These are phyloP conservation scores for Psilocybe sp. DNA, from an alignment of 768 basidiomycete species.

Conservation along the genomic window DNA sequence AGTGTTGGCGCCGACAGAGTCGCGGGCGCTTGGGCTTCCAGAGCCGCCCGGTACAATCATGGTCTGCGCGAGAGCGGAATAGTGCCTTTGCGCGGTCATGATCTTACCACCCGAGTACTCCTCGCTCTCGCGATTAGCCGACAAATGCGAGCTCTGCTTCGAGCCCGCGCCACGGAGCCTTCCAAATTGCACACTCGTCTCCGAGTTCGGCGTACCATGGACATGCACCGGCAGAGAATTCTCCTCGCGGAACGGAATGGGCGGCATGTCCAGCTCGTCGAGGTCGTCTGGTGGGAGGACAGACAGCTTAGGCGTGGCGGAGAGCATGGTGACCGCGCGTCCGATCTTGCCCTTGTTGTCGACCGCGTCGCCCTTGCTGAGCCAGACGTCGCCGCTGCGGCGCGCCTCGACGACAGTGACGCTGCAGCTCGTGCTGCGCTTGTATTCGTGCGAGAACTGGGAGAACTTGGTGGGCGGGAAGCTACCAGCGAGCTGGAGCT, in stretches of 20 bases:
- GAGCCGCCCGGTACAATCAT: constrained; percentile 49
- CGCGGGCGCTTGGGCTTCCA: constrained; percentile 27
- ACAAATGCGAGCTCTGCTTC: constrained; percentile 52
- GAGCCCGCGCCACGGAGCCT: constrained; percentile 45
- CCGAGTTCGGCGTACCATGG: constrained; percentile 53
- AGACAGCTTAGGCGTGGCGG: constrained; percentile 63
- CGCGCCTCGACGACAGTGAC: constrained; percentile 69
- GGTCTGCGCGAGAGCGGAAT: constrained; percentile 67
- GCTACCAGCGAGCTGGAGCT: constrained; percentile 37
- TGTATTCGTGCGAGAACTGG: constrained; percentile 56
- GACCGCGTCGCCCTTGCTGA: constrained; percentile 68
- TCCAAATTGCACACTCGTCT: constrained; percentile 57
- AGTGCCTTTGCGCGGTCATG: constrained; percentile 74
- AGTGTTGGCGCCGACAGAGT: constrained; percentile 28
- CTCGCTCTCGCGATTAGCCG: constrained; percentile 48
- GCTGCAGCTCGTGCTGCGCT: constrained; percentile 60
- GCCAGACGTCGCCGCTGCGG: constrained; percentile 74
- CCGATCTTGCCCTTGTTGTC: constrained; percentile 62
- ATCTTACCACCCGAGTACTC: constrained; percentile 49
- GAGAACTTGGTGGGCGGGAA: constrained; percentile 41
- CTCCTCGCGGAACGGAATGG: constrained; percentile 58
- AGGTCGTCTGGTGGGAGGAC: constrained; percentile 59
- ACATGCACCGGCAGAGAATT: constrained; percentile 42
- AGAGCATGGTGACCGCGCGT: constrained; percentile 61
- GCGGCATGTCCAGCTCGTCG: constrained; percentile 49